phyloP scores from a whole-genome alignment of 495 filamentous ascomycete genomes.

The Cenococcum geophilum region DNA sequence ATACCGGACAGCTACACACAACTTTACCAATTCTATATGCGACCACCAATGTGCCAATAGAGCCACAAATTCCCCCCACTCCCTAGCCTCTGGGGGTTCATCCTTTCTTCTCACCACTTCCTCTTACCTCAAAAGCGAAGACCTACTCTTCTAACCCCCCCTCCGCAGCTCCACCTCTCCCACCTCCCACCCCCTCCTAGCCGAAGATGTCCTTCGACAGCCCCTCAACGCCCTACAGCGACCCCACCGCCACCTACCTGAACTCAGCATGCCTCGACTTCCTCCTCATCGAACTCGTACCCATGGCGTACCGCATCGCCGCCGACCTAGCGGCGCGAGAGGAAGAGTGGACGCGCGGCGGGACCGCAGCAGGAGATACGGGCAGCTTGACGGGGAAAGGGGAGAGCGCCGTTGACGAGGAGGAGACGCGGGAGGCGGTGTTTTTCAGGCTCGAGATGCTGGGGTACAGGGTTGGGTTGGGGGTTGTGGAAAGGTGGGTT shows the following conservation, averaged over 20 bases:
- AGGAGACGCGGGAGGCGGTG: conserved; percentile 72
- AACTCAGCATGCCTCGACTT: conserved; percentile 81
- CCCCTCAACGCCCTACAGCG: conserved; percentile 43
- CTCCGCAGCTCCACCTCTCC: too few species aligned
- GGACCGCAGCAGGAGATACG: conserved; percentile 3
- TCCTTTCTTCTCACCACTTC: too few species aligned
- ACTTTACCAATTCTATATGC: too few species aligned
- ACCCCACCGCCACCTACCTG: conserved; percentile 71
- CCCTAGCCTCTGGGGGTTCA: too few species aligned
- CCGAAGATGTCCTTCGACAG: conserved; percentile 1
- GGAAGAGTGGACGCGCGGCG: conserved; percentile 27
- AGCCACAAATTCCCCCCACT: too few species aligned
- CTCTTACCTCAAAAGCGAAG: too few species aligned
- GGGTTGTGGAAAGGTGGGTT: conserved; percentile 80
- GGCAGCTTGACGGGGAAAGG: conserved; percentile 5
- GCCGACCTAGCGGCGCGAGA: conserved; percentile 45
- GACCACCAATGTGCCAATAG: too few species aligned
- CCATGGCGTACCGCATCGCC: conserved; percentile 79
- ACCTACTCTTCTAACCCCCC: too few species aligned
- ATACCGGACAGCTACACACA: too few species aligned
- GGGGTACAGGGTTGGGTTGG: conserved; percentile 89
- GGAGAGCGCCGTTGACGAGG: conserved; percentile 53
- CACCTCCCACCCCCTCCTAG: too few species aligned
- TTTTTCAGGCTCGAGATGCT: conserved; percentile 77
- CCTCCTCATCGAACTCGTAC: conserved; percentile 91